These are phyloP conservation scores for Neonectria coccinea DNA, from an alignment of 2,329 filamentous ascomycete species.

Conservation along the genomic window DNA sequence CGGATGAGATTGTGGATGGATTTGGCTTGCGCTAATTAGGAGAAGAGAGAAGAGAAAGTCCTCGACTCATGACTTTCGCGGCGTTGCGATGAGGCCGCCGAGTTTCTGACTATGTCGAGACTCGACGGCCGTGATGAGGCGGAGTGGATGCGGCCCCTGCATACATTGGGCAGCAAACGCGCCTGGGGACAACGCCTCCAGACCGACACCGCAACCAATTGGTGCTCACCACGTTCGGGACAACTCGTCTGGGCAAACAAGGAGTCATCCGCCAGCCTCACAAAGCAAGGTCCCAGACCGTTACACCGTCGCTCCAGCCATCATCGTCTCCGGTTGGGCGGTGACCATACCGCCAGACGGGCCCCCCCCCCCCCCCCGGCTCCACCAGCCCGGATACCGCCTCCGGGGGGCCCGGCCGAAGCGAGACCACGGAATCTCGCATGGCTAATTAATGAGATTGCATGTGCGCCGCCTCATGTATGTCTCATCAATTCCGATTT, in stretches of 20 bases:
- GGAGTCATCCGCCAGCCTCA: conserved; percentile 13
- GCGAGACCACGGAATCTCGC: conserved; percentile 5
- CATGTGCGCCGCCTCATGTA: conserved; percentile 15
- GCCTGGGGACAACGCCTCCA: conserved; percentile 11
- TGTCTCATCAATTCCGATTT: conserved; percentile 4
- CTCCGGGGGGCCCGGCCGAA: conserved; percentile 18
- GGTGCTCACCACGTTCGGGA: conserved; percentile 29
- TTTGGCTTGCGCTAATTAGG: conserved; percentile 1
- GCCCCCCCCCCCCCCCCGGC: neutral
- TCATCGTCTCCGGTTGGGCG: neutral
- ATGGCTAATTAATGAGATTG: conserved; percentile 12
- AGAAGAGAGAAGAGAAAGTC: conserved; percentile 10
- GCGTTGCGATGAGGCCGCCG: conserved; percentile 13
- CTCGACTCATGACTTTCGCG: conserved; percentile 17
- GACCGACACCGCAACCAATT: conserved; percentile 31
- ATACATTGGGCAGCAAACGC: conserved; percentile 41
- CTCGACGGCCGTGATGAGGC: conserved; percentile 13
- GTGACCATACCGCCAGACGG: neutral
- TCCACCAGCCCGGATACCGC: conserved; percentile 21
- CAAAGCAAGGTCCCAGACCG: neutral
- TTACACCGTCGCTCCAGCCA: neutral
- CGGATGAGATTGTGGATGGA: conserved; percentile 13
- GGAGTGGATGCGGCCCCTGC: conserved; percentile 32
- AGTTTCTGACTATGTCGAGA: neutral
- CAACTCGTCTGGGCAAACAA: conserved; percentile 9